These are phyloP conservation scores for Letharia lupina DNA, from an alignment of 495 filamentous ascomycete species.

Conservation along the genomic window DNA sequence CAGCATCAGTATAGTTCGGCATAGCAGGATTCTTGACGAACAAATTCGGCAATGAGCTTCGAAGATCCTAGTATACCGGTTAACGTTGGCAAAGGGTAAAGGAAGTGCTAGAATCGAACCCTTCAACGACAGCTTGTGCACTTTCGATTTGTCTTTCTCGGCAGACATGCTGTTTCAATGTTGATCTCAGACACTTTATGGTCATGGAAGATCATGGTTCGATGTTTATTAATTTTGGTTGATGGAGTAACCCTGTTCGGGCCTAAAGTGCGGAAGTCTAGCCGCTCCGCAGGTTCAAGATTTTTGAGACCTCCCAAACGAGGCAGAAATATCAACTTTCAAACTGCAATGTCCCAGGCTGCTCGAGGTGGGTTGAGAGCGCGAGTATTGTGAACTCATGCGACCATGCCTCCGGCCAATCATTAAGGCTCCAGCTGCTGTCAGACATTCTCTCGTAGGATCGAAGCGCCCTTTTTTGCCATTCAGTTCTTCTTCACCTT, in stretches of 20 bases:
- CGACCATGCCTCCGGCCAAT: slow-evolving; percentile 29
- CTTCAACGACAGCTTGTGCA: slow-evolving; percentile 89
- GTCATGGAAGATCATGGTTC: background rate
- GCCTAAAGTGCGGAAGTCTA: slow-evolving; percentile 4
- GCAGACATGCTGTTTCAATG: slow-evolving; percentile 26
- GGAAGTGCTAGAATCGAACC: slow-evolving; percentile 38
- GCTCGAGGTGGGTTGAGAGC: slow-evolving; percentile 15
- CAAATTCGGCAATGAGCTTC: slow-evolving; percentile 90
- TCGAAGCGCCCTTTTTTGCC: slow-evolving; percentile 26
- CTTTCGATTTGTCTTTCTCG: slow-evolving; percentile 80
- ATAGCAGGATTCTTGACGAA: slow-evolving; percentile 37
- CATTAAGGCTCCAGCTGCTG: background rate
- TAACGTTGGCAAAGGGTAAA: slow-evolving; percentile 14
- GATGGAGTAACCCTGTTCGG: slow-evolving; percentile 8
- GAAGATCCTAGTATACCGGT: slow-evolving; percentile 51
- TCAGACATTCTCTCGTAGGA: background rate
- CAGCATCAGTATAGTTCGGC: slow-evolving; percentile 21
- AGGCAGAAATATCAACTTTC: too few relatives aligned
- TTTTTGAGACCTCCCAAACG: too few relatives aligned
- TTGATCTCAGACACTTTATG: background rate
- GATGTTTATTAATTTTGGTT: slow-evolving; percentile 15
- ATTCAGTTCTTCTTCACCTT: slow-evolving; percentile 28
- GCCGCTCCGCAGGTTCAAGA: background rate
- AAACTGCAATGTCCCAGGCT: background rate
- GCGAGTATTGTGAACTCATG: slow-evolving; percentile 22